These are phyloP conservation scores for Thelonectria discophora DNA, from an alignment of 2,329 filamentous ascomycete genomes.

Conservation along the genomic window DNA sequence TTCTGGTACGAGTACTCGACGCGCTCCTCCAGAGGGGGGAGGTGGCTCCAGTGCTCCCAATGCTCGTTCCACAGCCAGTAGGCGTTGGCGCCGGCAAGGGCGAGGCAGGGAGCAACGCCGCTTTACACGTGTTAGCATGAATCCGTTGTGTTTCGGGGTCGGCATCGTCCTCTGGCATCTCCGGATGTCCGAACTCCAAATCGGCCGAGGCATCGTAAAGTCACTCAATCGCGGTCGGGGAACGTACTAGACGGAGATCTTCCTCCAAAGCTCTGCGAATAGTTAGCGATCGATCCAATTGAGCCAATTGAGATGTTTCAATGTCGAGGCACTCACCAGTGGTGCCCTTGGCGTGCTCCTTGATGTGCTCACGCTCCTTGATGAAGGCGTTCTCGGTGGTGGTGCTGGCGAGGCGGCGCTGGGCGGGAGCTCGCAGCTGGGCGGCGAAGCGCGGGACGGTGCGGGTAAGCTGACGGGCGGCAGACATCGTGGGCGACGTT, in stretches of 20 bases:
- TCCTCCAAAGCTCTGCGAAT: conserved; percentile 85
- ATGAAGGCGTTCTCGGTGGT: conserved; percentile 91
- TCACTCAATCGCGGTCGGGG: conserved; percentile 38
- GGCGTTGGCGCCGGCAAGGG: conserved; percentile 80
- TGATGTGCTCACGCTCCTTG: conserved; percentile 88
- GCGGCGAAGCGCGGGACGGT: conserved; percentile 69
- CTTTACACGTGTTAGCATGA: conserved; percentile 57
- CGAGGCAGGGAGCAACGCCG: conserved; percentile 76
- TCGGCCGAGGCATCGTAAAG: conserved; percentile 35
- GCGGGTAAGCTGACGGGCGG: conserved; percentile 69
- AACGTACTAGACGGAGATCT: conserved; percentile 93
- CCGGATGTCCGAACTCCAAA: conserved; percentile 24
- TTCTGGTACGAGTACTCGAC: conserved; percentile 97
- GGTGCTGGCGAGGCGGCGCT: conserved; percentile 77
- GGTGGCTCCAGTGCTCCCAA: conserved; percentile 93
- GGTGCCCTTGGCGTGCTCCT: conserved; percentile 86
- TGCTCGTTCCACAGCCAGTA: conserved; percentile 94
- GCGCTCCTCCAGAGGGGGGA: conserved; percentile 88
- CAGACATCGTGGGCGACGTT: conserved; percentile 64
- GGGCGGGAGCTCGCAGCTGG: conserved; percentile 66
- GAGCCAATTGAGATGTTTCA: conserved; percentile 32
- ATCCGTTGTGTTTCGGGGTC: conserved; percentile 10
- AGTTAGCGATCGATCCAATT: conserved; percentile 45
- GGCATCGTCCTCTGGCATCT: conserved; percentile 26
- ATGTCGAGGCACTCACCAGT: conserved; percentile 69